These are phyloP conservation scores for Maudiozyma bulderi DNA, from an alignment of 805 yeast genomes.

Conservation along the genomic window DNA sequence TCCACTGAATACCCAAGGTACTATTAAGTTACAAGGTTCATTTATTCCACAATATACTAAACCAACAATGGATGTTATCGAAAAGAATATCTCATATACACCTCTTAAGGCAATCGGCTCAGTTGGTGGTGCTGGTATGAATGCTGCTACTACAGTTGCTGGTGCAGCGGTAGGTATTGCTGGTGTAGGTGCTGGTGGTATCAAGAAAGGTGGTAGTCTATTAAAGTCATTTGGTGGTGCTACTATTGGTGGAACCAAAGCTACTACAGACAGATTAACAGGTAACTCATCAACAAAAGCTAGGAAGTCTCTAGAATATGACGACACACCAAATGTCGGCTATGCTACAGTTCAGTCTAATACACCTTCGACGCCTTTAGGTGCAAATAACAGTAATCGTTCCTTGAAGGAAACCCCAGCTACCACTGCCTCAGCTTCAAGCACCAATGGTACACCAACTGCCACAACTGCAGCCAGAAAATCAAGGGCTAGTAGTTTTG, in stretches of 20 bases:
- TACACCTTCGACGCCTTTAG: not conserved
- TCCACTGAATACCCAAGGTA: constrained; percentile 56
- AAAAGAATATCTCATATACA: constrained; percentile 34
- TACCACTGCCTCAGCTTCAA: not conserved
- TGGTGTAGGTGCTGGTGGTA: constrained; percentile 42
- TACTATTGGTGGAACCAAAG: constrained; percentile 11
- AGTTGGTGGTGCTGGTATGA: constrained; percentile 32
- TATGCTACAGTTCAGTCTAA: constrained; percentile 19
- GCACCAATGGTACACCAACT: not conserved
- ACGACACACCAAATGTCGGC: constrained; percentile 23
- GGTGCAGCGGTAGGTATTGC: constrained; percentile 32
- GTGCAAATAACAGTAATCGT: not conserved
- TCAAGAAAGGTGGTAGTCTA: constrained; percentile 38
- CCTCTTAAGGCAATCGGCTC: constrained; percentile 40
- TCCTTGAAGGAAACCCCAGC: not conserved
- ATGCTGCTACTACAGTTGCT: constrained; percentile 31
- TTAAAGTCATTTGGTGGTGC: constrained; percentile 29
- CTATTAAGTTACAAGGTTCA: constrained; percentile 40
- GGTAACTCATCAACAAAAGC: not conserved
- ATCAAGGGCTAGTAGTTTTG: constrained; percentile 17
- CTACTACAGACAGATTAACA: constrained; percentile 3
- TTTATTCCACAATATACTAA: constrained; percentile 60
- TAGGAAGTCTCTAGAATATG: constrained; percentile 14
- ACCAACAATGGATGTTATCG: constrained; percentile 43
- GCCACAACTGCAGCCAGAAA: not conserved